Evolutionary conservation across 1,139 yeast genomes (phyloP).

Genomic region (Saccharomyces hybrid): DNA sequence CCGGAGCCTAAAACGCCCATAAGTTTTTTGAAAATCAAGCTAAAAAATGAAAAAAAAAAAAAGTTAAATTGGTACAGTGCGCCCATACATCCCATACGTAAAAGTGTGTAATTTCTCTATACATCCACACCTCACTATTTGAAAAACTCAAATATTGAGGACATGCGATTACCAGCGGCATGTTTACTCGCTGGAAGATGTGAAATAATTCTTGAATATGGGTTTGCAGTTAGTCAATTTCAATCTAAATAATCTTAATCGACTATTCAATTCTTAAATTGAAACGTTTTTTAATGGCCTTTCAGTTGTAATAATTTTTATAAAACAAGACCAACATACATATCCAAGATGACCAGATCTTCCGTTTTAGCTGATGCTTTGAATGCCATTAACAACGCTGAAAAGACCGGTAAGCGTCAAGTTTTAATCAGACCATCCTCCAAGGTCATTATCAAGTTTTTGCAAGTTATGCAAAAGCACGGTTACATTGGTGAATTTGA

Average conservation of each 20-base stretch:
- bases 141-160: neutral
- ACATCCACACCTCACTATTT: neutral
- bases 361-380: constrained; percentile 99
- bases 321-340: neutral
- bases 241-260: neutral
- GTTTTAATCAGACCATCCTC: constrained; percentile 98
- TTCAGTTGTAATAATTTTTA: neutral
- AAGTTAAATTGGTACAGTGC: neutral
- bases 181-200: neutral
- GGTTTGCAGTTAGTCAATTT: neutral
- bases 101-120: neutral
- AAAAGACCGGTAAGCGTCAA: constrained; percentile 99
- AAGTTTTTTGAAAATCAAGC: neutral
- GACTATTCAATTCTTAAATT: neutral
- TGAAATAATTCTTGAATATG: neutral
- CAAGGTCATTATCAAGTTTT: constrained; percentile 93
- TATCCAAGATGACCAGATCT: constrained; percentile 74
- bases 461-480: constrained; percentile 96
- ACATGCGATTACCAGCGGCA: neutral
- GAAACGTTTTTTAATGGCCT: neutral
- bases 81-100: neutral
- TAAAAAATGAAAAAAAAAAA: neutral
- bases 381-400: constrained; percentile 98
- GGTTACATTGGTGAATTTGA: constrained; percentile 99
- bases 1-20: neutral